Base-by-base conservation (phyloP, 2,329 filamentous ascomycete genomes). In the Talaromyces sp. region DNA sequence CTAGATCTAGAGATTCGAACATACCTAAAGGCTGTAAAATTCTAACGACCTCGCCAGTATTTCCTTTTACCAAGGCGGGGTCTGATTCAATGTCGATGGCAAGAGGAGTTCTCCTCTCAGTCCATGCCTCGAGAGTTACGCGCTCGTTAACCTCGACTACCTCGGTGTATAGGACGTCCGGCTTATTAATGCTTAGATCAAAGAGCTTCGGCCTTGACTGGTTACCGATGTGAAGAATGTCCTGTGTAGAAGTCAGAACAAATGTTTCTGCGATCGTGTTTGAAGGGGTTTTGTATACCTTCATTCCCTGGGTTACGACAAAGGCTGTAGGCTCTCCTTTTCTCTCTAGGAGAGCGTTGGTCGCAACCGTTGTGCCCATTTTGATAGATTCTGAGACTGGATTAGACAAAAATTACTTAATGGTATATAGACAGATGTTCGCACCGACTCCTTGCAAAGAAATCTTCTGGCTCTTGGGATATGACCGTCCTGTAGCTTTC, bases 361-460 rank as follows among this genome's bases (percentile, higher is more conserved):
- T 96, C 5, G 92, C 92, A 13, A 96, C 92, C 0, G 92, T 96
- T 3, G 93, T 96, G 57, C 93, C 92, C 93, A 96, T 96, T 52
- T 39, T 33, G 13, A 59, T 53, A 8, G 30, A 59, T 59, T 53
- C 57, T 53, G 32, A 6, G 13, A 17, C 3, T 19, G 1, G 5
- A n/a, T 55, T 25, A 55, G 53, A 15, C n/a, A 22, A 1, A 11
- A 15, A 36, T 22, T 8, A 17, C 15, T 19, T 11, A 36, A 1
- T 5, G 17, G 15, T 17, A 36, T 36, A 17, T 15, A 36, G 15
- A 5, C 32, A 36, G 10, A 3, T 49, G 10, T 47, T 54, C 53
- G 22, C 47, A 57, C 55, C 25, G 27, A 42, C 22, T 25, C 28
- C 19, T 17, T 39, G 47, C 28, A 59, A 28, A 27, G 33, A n/a